phyloP scores from a whole-genome alignment of 2,329 filamentous ascomycete genomes.

The Ophiostoma montium region DNA sequence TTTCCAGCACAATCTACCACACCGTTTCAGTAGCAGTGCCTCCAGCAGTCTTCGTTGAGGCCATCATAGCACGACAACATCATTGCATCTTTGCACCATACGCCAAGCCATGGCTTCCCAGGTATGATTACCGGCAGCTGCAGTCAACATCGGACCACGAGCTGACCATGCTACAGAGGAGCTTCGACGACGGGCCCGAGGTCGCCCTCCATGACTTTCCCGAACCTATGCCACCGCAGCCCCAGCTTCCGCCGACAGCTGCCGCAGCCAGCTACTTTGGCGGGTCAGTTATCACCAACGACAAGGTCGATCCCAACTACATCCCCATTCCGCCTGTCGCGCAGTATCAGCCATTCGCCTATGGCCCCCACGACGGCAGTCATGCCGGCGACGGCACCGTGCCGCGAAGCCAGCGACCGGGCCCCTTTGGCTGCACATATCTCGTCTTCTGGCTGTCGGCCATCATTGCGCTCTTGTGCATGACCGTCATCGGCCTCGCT shows the following conservation, averaged over 20 bases:
- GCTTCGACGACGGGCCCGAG: slow-evolving; percentile 6
- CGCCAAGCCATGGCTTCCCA: too few relatives aligned
- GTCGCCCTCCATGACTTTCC: slow-evolving; percentile 5
- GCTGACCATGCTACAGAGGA: background rate
- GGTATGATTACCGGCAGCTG: too few relatives aligned
- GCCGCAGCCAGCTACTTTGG: background rate
- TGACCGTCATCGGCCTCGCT: slow-evolving; percentile 29
- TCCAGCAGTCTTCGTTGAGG: too few relatives aligned
- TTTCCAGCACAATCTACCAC: too few relatives aligned
- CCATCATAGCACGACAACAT: too few relatives aligned
- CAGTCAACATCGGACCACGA: too few relatives aligned
- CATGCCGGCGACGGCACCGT: background rate
- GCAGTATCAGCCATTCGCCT: background rate
- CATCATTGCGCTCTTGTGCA: slow-evolving; percentile 26
- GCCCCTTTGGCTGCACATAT: slow-evolving; percentile 21
- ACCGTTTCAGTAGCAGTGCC: too few relatives aligned
- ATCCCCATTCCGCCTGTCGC: background rate
- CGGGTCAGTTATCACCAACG: background rate
- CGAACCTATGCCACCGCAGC: background rate
- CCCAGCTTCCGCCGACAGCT: background rate
- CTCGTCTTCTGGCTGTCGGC: slow-evolving; percentile 27
- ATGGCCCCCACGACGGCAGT: background rate
- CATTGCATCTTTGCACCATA: too few relatives aligned
- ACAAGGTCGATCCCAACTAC: background rate
- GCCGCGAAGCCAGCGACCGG: background rate